Base-by-base conservation (phyloP, 495 filamentous ascomycete species). In the Sordaria brevicollis region DNA sequence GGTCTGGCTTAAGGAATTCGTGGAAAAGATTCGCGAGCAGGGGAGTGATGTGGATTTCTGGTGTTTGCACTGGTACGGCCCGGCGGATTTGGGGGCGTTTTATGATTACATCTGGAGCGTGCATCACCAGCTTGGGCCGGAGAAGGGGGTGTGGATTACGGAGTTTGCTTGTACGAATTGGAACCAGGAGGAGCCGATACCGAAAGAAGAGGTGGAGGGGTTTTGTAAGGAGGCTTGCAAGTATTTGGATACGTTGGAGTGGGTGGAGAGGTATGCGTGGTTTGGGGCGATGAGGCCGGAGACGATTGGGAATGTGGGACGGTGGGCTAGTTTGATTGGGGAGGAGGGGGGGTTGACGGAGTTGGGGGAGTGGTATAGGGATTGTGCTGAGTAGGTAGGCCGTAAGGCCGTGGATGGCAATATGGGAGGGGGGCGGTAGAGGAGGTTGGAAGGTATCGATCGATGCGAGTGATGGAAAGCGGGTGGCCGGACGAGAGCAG, bases 101-200 rank as follows among this genome's bases (percentile, higher is more conserved):
- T 75, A 75, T n/a, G 74, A 75, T 39, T 75, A 75, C 15, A 65
- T 75, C 35, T 75, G 74, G 74, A 66, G 41, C 4, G 65, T 66
- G n/a, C 68, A 75, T 25, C 70, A 75, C 38, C 72, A 75, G 70
- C 70, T 75, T 13, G 74, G 74, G 0, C 39, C 74, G n/a, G 72
- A 75, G 13, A 49, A 43, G 57, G 68, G 68, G 2, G 74, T 74
- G 33, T 75, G 74, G 74, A 67, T 75, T 4, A 75, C 74, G 3
- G 74, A 75, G 69, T 75, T 74, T 54, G 74, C 74, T 31, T 36
- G 70, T 2, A 75, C 74, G 13, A 75, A 75, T 35, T 75, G 74
- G 74, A 69, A 57, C 11, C 43, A 41, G 3, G 70, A 69, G 35
- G 38, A 66, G 19, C 74, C 74, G 66, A 19, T 75, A 34, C 38